Percentiles rank a stretch among this genome's conserved stretches.
These are phyloP conservation scores for Staphylotrichum longicolle DNA, from an alignment of 495 filamentous ascomycete genomes.

Conservation along the genomic window DNA sequence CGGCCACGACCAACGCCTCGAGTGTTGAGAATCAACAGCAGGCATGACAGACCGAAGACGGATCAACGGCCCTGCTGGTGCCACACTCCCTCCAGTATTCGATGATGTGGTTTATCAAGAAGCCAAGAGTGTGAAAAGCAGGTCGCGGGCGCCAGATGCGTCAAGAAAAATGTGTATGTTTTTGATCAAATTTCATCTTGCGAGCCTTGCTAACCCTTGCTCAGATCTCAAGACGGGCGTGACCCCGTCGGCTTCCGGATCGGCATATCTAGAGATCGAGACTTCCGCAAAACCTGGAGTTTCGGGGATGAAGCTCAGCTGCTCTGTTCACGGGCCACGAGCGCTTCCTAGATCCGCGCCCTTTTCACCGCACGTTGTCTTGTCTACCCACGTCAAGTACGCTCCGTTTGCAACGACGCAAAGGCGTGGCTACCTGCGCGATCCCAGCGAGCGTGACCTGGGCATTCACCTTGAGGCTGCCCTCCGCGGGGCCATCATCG, in stretches of 20 bases:
- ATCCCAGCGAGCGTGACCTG: constrained; percentile 82
- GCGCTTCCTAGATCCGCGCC: constrained; percentile 84
- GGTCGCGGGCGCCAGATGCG: constrained; percentile 52
- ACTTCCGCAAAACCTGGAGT: constrained; percentile 50
- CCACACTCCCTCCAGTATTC: constrained; percentile 74
- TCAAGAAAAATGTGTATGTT: constrained; percentile 81
- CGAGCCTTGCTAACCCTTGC: constrained; percentile 20
- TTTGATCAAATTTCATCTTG: not conserved
- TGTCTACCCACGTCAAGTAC: constrained; percentile 92
- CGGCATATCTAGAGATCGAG: constrained; percentile 88
- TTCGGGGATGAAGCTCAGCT: constrained; percentile 78
- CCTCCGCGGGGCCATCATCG: constrained; percentile 82
- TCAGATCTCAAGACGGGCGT: constrained; percentile 87
- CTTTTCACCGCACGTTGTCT: constrained; percentile 84
- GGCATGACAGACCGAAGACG: constrained; percentile 82
- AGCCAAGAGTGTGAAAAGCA: constrained; percentile 46
- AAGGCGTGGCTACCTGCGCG: constrained; percentile 82
- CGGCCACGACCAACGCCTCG: not conserved
- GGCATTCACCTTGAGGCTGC: constrained; percentile 89
- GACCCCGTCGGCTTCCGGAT: constrained; percentile 89
- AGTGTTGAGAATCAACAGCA: not conserved
- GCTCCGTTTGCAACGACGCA: constrained; percentile 85
- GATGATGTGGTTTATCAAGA: constrained; percentile 41
- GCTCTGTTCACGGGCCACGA: constrained; percentile 88
- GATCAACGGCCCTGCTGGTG: constrained; percentile 80